Evolutionary conservation across 352 stramenopile species (phyloP).

Genomic region (Blastocystis sp.): DNA sequence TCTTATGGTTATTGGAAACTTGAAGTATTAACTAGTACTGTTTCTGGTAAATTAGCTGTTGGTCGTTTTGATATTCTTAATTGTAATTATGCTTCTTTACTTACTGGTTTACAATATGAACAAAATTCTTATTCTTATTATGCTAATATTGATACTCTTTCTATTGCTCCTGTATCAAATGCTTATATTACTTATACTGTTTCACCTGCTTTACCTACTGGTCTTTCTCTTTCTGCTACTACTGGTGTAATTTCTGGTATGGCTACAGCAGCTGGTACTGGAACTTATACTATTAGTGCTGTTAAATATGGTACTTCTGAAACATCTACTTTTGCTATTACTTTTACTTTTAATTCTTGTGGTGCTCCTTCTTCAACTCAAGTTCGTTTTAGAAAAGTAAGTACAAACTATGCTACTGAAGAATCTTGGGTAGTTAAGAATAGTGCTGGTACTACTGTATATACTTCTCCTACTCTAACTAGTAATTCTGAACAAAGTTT

Average conservation of each 20-base stretch:
- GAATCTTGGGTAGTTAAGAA: no score
- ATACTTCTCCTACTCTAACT: no score
- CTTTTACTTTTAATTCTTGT: conserved; percentile 11
- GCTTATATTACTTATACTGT: background rate
- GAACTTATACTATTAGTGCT: no score
- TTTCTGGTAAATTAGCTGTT: no score
- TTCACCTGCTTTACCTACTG: background rate
- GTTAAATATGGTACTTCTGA: background rate
- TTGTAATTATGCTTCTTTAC: conserved; percentile 1
- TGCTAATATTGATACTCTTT: conserved; percentile 1
- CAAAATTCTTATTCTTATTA: conserved; percentile 4
- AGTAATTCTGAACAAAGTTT: no score
- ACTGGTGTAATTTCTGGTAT: conserved; percentile 18
- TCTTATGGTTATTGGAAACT: no score
- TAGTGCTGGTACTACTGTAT: no score
- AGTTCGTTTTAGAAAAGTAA: no score
- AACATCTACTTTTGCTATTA: background rate
- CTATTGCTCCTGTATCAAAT: background rate
- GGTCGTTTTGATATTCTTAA: no score
- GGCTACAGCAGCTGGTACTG: background rate
- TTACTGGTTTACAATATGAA: conserved; percentile 7
- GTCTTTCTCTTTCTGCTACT: background rate
- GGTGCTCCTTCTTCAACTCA: conserved; percentile 10
- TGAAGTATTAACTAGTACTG: no score
- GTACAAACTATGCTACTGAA: no score